phyloP scores from a whole-genome alignment of 2,329 filamentous ascomycete species.

The Stemphylium lycopersici region DNA sequence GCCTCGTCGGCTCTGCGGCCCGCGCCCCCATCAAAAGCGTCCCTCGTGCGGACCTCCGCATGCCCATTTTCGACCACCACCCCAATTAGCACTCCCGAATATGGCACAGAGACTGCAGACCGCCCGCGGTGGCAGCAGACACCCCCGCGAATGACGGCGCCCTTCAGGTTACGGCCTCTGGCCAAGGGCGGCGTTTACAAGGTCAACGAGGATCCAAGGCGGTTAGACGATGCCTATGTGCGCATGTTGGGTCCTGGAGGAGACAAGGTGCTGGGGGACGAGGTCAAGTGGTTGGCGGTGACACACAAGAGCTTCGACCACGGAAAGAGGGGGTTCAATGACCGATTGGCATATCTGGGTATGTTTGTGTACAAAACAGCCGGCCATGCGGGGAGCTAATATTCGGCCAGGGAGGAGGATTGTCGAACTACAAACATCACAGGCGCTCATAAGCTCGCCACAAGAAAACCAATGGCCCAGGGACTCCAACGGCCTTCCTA shows the following conservation, averaged over 20 bases:
- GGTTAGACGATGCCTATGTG: slow-evolving; percentile 78
- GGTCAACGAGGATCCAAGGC: slow-evolving; percentile 76
- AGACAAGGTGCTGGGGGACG: slow-evolving; percentile 77
- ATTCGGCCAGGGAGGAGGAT: slow-evolving; percentile 63
- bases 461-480: slow-evolving; percentile 37
- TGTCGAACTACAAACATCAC: slow-evolving; percentile 67
- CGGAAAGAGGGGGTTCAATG: slow-evolving; percentile 91
- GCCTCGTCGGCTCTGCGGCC: slow-evolving; percentile 35
- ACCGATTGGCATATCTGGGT: slow-evolving; percentile 89
- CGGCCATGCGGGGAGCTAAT: slow-evolving; percentile 18
- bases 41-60: slow-evolving; percentile 44
- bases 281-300: slow-evolving; percentile 94
- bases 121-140: slow-evolving; percentile 59
- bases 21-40: slow-evolving; percentile 29
- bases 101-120: slow-evolving; percentile 40
- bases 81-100: slow-evolving; percentile 31
- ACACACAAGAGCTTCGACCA: slow-evolving; percentile 99
- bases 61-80: slow-evolving; percentile 43
- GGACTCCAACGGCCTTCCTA: slow-evolving; percentile 23
- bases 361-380: slow-evolving; percentile 31
- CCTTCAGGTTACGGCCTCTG: slow-evolving; percentile 62
- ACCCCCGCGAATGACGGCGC: slow-evolving; percentile 55
- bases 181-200: slow-evolving; percentile 64
- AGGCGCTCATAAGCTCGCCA: slow-evolving; percentile 63
- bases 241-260: slow-evolving; percentile 75